These are phyloP conservation scores for Tricholoma saponaceum DNA, from an alignment of 768 basidiomycete genomes.

Conservation along the genomic window DNA sequence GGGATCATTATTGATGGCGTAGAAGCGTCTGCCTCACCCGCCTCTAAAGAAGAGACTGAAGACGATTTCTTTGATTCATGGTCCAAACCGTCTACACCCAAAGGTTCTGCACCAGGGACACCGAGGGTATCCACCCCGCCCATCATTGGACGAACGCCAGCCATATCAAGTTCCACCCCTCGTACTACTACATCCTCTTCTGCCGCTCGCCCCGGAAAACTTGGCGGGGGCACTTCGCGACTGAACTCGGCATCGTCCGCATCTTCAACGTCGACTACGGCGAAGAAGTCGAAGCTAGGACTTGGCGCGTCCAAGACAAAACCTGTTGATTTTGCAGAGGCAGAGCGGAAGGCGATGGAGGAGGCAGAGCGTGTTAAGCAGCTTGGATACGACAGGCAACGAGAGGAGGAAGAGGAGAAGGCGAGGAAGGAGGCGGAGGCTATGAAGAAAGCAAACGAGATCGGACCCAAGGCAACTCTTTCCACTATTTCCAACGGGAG, in stretches of 20 bases:
- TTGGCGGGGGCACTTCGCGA: conserved; percentile 34
- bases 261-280: conserved; percentile 21
- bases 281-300: conserved; percentile 70
- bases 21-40: conserved; percentile 36
- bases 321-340: conserved; percentile 91
- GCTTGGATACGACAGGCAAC: conserved; percentile 84
- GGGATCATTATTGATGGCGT: conserved; percentile 84
- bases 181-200: conserved; percentile 68
- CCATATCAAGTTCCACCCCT: conserved; percentile 34
- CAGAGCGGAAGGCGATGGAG: conserved; percentile 83
- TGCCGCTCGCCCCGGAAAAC: conserved; percentile 43
- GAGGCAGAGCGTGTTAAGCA: conserved; percentile 92
- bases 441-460: conserved; percentile 33
- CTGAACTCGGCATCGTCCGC: conserved; percentile 33
- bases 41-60: conserved; percentile 48
- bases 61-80: conserved; percentile 98
- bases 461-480: conserved; percentile 29
- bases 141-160: conserved; percentile 49
- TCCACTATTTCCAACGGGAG: conserved; percentile 17
- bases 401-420: conserved; percentile 81
- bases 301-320: conserved; percentile 88
- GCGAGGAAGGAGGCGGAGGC: conserved; percentile 60
- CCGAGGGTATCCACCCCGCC: conserved; percentile 52
- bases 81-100: conserved; percentile 78
- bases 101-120: conserved; percentile 48